These are phyloP conservation scores for Truncatella angustata DNA, from an alignment of 2,329 filamentous ascomycete genomes.

Conservation along the genomic window DNA sequence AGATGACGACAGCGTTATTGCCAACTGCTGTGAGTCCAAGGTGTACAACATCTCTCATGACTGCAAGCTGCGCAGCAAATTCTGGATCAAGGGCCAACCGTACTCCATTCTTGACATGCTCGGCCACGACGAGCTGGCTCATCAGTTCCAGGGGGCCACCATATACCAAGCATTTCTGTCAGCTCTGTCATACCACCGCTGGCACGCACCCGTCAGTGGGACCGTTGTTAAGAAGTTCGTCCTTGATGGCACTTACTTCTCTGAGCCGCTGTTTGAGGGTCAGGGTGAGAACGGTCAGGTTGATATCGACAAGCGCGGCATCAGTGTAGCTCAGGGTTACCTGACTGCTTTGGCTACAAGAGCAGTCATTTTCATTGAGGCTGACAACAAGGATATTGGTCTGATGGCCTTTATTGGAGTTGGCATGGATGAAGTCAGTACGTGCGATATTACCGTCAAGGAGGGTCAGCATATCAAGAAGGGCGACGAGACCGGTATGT, in stretches of 20 bases:
- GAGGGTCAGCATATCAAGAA: slow-evolving; percentile 65
- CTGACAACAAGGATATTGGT: slow-evolving; percentile 64
- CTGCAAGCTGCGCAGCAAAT: slow-evolving; percentile 47
- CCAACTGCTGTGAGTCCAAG: slow-evolving; percentile 56
- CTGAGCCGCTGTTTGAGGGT: slow-evolving; percentile 49
- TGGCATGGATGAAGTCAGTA: slow-evolving; percentile 75
- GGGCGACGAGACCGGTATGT: slow-evolving; percentile 74
- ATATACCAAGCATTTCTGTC: slow-evolving; percentile 62
- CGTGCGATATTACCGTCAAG: slow-evolving; percentile 68
- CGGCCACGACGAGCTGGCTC: slow-evolving; percentile 40
- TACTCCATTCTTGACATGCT: slow-evolving; percentile 57
- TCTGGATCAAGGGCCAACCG: slow-evolving; percentile 60
- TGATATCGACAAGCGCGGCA: slow-evolving; percentile 28
- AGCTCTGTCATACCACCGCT: slow-evolving; percentile 59
- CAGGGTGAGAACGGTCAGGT: slow-evolving; percentile 24
- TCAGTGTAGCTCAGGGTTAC: slow-evolving; percentile 59
- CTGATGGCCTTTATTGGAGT: slow-evolving; percentile 69
- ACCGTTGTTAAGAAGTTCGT: slow-evolving; percentile 50
- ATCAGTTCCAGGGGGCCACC: slow-evolving; percentile 52
- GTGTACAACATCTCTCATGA: slow-evolving; percentile 37
- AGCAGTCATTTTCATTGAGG: slow-evolving; percentile 68
- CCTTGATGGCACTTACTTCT: slow-evolving; percentile 57
- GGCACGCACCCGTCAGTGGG: slow-evolving; percentile 59
- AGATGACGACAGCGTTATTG: slow-evolving; percentile 48
- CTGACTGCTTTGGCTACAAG: slow-evolving; percentile 66